Base-by-base conservation (phyloP, 345 rosid genomes). In the Eucalyptus caleyi region DNA sequence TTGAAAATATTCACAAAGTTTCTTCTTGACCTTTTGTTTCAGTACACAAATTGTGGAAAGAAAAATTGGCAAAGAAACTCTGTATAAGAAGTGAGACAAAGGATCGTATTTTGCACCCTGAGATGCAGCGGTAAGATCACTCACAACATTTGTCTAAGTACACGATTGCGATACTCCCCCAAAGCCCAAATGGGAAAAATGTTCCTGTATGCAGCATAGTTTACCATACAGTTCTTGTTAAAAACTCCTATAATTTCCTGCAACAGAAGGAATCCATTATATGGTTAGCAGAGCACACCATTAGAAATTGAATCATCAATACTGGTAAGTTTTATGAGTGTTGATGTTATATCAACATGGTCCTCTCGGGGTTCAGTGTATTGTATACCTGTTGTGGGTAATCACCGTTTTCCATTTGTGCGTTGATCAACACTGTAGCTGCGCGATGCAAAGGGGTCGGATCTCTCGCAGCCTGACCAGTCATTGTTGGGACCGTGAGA, bases 371-470 rank as follows among this genome's bases (percentile, higher is more conserved):
- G 8, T 69, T 69, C 13, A 69, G 4, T 32, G 11, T 34, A 18
- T 21, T n/a, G 16, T 19, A 32, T 86, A 50, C 87, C 44, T 50
- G 42, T 54, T 86, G 96, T 24, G 97, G 98, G 34, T 91, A 96
- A 91, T 96, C 96, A 85, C 97, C 98, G 88, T 93, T 95, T 56
- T 93, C 92, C 95, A 94, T 92, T 30, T 96, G 95, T 50, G 96
- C 90, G 86, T 93, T 93, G 16, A 96, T 90, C 49, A 96, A 65
- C 23, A 89, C 88, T 67, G 89, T 93, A 4, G 98, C 96, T 2
- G 96, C 96, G 10, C 89, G 92, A 62, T 96, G 96, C 90, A 96
- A 90, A 16, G 99, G 96, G 16, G 60, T 72, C 26, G 95, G 89
- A 62, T 96, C 96, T 92, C 96, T 93, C 16, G 88, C 88, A 11